These are phyloP conservation scores for Erodium trifolium DNA, from an alignment of 441 rosid species.

Conservation along the genomic window DNA sequence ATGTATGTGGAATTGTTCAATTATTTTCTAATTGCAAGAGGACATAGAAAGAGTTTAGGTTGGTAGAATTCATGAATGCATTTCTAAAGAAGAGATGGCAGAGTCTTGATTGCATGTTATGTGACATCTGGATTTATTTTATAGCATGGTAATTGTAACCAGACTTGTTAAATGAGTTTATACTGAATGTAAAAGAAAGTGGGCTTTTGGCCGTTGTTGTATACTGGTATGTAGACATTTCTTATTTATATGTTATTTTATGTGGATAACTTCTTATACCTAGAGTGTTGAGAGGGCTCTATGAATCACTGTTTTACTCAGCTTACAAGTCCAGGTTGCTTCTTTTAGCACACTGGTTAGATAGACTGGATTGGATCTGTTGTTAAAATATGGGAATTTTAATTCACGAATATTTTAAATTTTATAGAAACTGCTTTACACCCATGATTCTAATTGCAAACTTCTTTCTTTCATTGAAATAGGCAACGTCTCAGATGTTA, in stretches of 20 bases:
- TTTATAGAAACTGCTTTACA: not conserved
- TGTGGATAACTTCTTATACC: not conserved
- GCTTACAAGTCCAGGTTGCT: not conserved
- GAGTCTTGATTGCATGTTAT: not conserved
- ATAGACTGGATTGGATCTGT: not conserved
- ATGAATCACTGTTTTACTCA: not conserved
- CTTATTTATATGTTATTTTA: not conserved
- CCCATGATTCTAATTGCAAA: slow-evolving; percentile 1
- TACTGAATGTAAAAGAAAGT: not conserved
- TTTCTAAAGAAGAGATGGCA: not conserved
- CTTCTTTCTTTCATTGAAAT: slow-evolving; percentile 17
- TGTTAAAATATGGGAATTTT: not conserved
- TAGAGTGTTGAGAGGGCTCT: not conserved
- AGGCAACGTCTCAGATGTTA: slow-evolving; percentile 12
- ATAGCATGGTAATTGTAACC: not conserved
- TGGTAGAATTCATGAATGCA: not conserved
- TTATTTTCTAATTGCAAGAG: not conserved
- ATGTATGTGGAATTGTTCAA: not conserved
- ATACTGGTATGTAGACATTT: not conserved
- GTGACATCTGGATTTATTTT: not conserved
- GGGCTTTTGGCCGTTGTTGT: not conserved
- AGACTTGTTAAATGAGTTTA: not conserved
- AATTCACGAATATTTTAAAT: not conserved
- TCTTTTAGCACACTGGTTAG: not conserved
- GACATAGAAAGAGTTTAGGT: not conserved